These are phyloP conservation scores for Daldinia vernicosa DNA, from an alignment of 495 filamentous ascomycete genomes.

Conservation along the genomic window DNA sequence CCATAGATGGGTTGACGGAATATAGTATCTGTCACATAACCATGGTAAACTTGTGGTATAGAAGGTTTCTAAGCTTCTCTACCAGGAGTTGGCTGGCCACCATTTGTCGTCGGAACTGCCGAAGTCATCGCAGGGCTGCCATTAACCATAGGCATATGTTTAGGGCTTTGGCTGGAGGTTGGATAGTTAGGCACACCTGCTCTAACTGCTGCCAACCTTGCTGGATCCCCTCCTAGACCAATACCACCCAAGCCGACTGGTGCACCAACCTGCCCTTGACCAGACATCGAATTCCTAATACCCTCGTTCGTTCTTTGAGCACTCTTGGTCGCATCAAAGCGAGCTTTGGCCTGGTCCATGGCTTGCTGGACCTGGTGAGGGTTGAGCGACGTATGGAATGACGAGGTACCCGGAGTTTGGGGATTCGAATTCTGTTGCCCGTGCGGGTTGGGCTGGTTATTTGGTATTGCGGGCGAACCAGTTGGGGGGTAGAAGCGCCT, in stretches of 20 bases:
- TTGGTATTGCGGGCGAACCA: constrained; percentile 39
- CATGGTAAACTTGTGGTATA: not conserved
- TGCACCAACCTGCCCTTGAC: constrained; percentile 43
- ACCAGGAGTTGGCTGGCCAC: constrained; percentile 20
- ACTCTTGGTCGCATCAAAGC: constrained; percentile 52
- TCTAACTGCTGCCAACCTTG: constrained; percentile 37
- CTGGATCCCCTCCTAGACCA: constrained; percentile 41
- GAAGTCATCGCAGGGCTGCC: constrained; percentile 28
- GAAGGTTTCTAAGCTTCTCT: constrained; percentile 41
- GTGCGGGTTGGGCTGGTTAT: constrained; percentile 25
- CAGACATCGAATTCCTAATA: constrained; percentile 38
- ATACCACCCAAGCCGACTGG: constrained; percentile 47
- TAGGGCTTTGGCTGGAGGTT: constrained; percentile 34
- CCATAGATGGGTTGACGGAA: not conserved
- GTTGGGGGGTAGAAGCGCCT: constrained; percentile 40
- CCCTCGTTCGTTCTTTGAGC: constrained; percentile 44
- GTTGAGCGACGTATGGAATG: constrained; percentile 45
- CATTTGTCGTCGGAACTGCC: constrained; percentile 28
- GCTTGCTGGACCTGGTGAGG: constrained; percentile 44
- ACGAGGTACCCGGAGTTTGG: constrained; percentile 44
- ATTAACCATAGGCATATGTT: constrained; percentile 33
- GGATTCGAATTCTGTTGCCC: constrained; percentile 41
- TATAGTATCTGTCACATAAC: not conserved
- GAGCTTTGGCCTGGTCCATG: constrained; percentile 57
- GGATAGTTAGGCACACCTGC: constrained; percentile 36